phyloP scores from a whole-genome alignment of 2,329 filamentous ascomycete genomes.

The Cladosporium velox region DNA sequence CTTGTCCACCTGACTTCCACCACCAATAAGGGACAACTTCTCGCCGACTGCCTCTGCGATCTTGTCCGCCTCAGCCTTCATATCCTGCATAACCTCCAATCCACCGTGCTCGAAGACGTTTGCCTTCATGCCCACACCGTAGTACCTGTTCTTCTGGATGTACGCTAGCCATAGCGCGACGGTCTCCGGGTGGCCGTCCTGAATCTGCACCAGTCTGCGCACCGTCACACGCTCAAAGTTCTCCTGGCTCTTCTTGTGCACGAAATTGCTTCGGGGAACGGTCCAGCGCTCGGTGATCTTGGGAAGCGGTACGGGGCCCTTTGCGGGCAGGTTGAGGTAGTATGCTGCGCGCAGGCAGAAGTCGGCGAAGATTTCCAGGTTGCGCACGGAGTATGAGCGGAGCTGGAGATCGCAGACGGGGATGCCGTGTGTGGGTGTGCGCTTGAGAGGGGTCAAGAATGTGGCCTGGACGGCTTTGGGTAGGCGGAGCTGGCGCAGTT shows the following conservation, averaged over 20 bases:
- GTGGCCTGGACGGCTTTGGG: slow-evolving; percentile 82
- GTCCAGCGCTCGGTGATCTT: slow-evolving; percentile 92
- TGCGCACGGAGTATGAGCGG: slow-evolving; percentile 85
- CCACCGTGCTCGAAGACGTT: slow-evolving; percentile 89
- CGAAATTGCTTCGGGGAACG: slow-evolving; percentile 83
- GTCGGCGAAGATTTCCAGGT: slow-evolving; percentile 91
- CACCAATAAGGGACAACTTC: slow-evolving; percentile 31
- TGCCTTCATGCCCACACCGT: slow-evolving; percentile 98
- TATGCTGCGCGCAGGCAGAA: slow-evolving; percentile 94
- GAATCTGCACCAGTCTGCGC: slow-evolving; percentile 84
- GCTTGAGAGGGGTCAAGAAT: slow-evolving; percentile 81
- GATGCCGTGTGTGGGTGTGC: slow-evolving; percentile 71
- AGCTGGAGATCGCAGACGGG: slow-evolving; percentile 89
- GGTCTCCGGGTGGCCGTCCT: slow-evolving; percentile 83
- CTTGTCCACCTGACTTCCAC: slow-evolving; percentile 2
- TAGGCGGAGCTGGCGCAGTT: slow-evolving; percentile 54
- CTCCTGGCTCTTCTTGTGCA: slow-evolving; percentile 96
- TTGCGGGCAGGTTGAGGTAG: slow-evolving; percentile 83
- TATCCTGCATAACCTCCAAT: slow-evolving; percentile 35
- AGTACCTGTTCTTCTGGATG: slow-evolving; percentile 85
- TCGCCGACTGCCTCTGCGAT: slow-evolving; percentile 33
- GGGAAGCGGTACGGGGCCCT: slow-evolving; percentile 82
- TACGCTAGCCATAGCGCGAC: slow-evolving; percentile 93
- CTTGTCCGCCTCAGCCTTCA: slow-evolving; percentile 39
- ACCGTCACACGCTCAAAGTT: slow-evolving; percentile 94